A percentile compares a stretch with the other conserved stretches of the same genome.
These are phyloP conservation scores for Geotrichum europaeum DNA, from an alignment of 1,139 yeast species.

Conservation along the genomic window DNA sequence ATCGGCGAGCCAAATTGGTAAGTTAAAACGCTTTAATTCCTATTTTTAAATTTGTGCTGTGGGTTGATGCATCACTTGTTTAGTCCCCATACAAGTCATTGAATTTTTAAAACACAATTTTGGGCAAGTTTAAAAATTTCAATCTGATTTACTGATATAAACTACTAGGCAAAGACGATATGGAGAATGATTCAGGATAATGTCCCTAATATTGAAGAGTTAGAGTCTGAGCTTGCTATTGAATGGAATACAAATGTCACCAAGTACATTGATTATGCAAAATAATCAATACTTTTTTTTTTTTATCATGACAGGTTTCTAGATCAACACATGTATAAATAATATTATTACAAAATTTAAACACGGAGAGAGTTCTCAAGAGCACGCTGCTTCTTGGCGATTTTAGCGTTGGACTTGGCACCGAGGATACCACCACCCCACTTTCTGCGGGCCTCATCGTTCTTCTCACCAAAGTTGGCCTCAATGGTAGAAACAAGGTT, in stretches of 20 bases:
- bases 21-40: neutral
- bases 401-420: slow-evolving; percentile 79
- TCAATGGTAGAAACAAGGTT: slow-evolving; percentile 86
- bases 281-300: neutral
- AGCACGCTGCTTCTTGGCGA: slow-evolving; percentile 42
- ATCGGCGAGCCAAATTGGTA: slow-evolving; percentile 17
- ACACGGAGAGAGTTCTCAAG: slow-evolving; percentile 15
- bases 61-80: too few relatives aligned
- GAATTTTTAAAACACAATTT: too few relatives aligned
- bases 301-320: neutral
- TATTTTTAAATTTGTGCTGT: too few relatives aligned
- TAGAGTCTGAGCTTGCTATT: slow-evolving; percentile 1
- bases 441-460: slow-evolving; percentile 93
- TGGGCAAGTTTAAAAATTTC: too few relatives aligned
- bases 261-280: neutral
- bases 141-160: too few relatives aligned
- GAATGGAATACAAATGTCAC: neutral
- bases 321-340: neutral
- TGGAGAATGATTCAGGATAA: slow-evolving; percentile 16
- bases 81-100: too few relatives aligned
- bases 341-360: slow-evolving; percentile 5
- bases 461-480: slow-evolving; percentile 86
- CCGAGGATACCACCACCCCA: slow-evolving; percentile 99
- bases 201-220: slow-evolving; percentile 4
- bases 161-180: slow-evolving; percentile 8